These are phyloP conservation scores for Neurospora sp. DNA, from an alignment of 495 filamentous ascomycete genomes.

Conservation along the genomic window DNA sequence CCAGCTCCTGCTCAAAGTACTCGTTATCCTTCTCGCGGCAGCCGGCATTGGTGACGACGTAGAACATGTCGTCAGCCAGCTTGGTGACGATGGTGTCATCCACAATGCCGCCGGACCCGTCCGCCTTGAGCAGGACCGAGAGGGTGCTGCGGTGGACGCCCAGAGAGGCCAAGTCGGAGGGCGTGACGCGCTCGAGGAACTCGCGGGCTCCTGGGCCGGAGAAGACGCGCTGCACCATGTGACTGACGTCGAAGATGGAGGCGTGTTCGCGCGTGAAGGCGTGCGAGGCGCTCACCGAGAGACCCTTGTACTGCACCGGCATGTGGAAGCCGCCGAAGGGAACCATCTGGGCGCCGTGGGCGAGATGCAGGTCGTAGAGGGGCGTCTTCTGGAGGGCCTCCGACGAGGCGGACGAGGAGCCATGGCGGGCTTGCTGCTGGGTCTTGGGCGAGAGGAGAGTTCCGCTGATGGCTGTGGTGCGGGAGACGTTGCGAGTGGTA, in stretches of 20 bases:
- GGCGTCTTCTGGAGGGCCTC: conserved; percentile 54
- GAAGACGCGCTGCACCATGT: conserved; percentile 63
- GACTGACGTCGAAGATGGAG: conserved; percentile 80
- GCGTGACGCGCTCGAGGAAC: conserved; percentile 75
- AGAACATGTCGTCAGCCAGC: conserved; percentile 59
- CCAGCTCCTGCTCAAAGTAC: conserved; percentile 59
- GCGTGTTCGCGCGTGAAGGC: conserved; percentile 76
- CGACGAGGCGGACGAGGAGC: conserved; percentile 23
- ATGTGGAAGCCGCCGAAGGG: conserved; percentile 91
- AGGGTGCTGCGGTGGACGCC: conserved; percentile 55
- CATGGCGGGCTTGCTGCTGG: conserved; percentile 10
- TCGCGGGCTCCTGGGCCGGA: conserved; percentile 65
- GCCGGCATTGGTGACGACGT: conserved; percentile 93
- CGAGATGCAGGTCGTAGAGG: conserved; percentile 73
- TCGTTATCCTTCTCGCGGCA: conserved; percentile 77
- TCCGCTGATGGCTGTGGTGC: background rate
- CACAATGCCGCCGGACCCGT: conserved; percentile 73
- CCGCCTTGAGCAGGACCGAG: conserved; percentile 65
- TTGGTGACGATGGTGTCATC: conserved; percentile 87
- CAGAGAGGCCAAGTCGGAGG: conserved; percentile 45
- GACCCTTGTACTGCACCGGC: conserved; percentile 77
- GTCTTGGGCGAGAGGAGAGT: background rate
- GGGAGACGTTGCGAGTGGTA: background rate
- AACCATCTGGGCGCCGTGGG: conserved; percentile 83
- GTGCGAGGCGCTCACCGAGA: conserved; percentile 71